These are phyloP conservation scores for Zostera marina DNA, from an alignment of 116 monocot genomes.

Conservation along the genomic window DNA sequence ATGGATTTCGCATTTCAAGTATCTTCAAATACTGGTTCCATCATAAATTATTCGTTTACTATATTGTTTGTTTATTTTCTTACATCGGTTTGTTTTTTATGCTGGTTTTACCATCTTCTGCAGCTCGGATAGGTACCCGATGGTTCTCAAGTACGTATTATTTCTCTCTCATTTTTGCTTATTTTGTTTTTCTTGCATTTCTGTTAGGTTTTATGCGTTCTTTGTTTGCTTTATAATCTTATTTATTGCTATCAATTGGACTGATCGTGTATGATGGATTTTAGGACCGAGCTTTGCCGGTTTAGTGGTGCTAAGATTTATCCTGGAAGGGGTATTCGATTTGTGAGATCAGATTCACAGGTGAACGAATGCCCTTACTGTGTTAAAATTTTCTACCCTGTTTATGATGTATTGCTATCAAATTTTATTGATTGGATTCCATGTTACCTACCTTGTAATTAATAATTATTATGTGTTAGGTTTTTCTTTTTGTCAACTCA, in stretches of 20 bases:
- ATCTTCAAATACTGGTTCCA: too few relatives aligned
- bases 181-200: background rate
- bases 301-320: conserved; percentile 24
- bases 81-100: background rate
- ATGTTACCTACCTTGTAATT: background rate
- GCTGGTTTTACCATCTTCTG: background rate
- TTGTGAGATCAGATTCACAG: conserved; percentile 19
- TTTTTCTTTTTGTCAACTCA: conserved; percentile 49
- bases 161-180: too few relatives aligned
- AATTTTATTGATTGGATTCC: background rate
- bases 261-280: background rate
- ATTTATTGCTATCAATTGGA: background rate
- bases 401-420: too few relatives aligned
- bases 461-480: conserved; percentile 10
- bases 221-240: background rate
- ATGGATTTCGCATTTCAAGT: too few relatives aligned
- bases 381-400: too few relatives aligned
- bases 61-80: background rate
- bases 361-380: background rate
- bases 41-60: too few relatives aligned
- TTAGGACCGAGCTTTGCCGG: conserved; percentile 21
- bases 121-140: background rate
- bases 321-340: conserved; percentile 21
- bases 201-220: background rate
- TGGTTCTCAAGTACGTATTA: conserved; percentile 9